Evolutionary conservation across 805 yeast genomes (phyloP).

Genomic region (Yamadazyma nakazawae): DNA sequence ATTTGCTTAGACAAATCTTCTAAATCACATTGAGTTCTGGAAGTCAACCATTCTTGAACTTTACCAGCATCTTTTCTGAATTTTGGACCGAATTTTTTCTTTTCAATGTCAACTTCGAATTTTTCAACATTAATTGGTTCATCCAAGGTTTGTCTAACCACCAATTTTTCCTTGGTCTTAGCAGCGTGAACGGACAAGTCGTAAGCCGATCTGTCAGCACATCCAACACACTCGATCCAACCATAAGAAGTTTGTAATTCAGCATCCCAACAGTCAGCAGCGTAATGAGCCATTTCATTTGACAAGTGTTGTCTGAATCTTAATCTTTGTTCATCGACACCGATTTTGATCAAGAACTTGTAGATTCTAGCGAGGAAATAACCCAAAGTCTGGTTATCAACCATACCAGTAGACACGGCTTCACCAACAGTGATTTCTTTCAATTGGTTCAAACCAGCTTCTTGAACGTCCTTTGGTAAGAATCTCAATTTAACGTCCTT

Average conservation of each 20-base stretch:
- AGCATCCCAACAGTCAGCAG: slow-evolving; percentile 99
- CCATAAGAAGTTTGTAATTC: slow-evolving; percentile 95
- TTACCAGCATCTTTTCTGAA: slow-evolving; percentile 96
- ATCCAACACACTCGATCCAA: slow-evolving; percentile 99
- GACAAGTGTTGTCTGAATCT: slow-evolving; percentile 98
- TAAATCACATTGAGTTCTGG: slow-evolving; percentile 81
- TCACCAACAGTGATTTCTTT: slow-evolving; percentile 73
- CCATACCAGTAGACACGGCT: slow-evolving; percentile 83
- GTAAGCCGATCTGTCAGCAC: slow-evolving; percentile 98
- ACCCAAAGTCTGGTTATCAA: slow-evolving; percentile 96
- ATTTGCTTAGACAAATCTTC: slow-evolving; percentile 74
- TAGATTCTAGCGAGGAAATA: slow-evolving; percentile 94
- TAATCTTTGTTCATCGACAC: slow-evolving; percentile 78
- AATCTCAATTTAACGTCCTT: slow-evolving; percentile 70
- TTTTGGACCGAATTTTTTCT: slow-evolving; percentile 96
- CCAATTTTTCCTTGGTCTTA: slow-evolving; percentile 90
- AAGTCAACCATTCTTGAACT: slow-evolving; percentile 75
- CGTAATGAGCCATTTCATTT: slow-evolving; percentile 99
- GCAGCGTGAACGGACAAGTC: slow-evolving; percentile 95
- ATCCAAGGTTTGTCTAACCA: slow-evolving; percentile 86
- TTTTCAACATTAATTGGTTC: slow-evolving; percentile 81
- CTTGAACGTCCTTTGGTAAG: slow-evolving; percentile 84
- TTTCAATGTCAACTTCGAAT: slow-evolving; percentile 82
- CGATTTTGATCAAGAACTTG: slow-evolving; percentile 78
- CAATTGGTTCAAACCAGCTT: slow-evolving; percentile 74